Evolutionary conservation across 202 grass and related monocot genomes (phyloP), one percentile per base, ranked within the genome.

Genomic region (Alloteropsis angusta): DNA sequence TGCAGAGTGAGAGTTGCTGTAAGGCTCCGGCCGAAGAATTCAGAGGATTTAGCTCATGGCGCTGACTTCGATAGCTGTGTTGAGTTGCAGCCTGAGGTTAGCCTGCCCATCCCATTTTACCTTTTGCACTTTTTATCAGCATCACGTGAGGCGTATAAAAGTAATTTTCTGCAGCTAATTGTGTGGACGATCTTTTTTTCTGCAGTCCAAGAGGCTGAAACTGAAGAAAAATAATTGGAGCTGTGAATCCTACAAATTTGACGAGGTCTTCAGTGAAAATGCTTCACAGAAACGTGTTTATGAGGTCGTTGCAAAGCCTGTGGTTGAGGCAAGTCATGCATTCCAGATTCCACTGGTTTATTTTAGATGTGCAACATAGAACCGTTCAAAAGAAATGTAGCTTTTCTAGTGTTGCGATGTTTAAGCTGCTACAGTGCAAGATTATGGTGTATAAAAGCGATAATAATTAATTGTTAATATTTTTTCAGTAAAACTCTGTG

Each of bases 151-250:
- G 26, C 30, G 69, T 65, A 42, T 45, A 65, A 7, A 25, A 26
- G 5, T 55, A 36, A 62, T 52, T 35, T 14, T 78, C 50, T 71
- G 46, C 23, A 52, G 44, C 28, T 64, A 39, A 63, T 44, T 77
- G 17, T 65, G 25, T 58, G 35, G 12, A 39, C 59, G 9, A 0
- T 28, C 34, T 67, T 34, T 50, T 63, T 62, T 38, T 82, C 55
- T 88, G 73, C 78, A 97, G 95, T 76, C 79, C 61, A 98, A 94
- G 81, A 92, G 88, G 53, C 53, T 98, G 22, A 98, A 84, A 76
- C 75, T 98, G 28, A 94, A 86, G 78, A 92, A 89, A 80, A 98
- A 98, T 56, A 98, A 98, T 66, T 98, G 95, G 95, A 92, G 72
- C 55, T 90, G 73, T 53, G 95, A 98, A 50, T 81, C 92, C 74